Evolutionary conservation across 2,329 filamentous ascomycete genomes (phyloP).

Genomic region (Beauveria scarabaeidicola): DNA sequence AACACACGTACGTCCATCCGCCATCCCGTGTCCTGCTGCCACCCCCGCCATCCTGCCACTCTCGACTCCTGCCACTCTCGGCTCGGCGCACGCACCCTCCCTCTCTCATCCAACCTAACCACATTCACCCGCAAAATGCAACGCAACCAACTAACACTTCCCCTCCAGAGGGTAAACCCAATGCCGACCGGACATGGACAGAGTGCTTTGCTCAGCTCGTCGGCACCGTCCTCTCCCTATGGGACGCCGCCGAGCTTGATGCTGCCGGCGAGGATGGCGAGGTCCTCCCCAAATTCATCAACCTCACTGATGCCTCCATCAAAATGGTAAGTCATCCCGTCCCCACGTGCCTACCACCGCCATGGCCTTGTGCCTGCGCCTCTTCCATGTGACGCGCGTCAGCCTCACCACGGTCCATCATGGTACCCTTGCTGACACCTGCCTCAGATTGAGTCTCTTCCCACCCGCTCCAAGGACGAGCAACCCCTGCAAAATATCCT

Average conservation of each 20-base stretch:
- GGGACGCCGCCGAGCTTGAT: conserved; percentile 91
- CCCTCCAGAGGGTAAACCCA: conserved; percentile 69
- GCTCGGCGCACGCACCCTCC: conserved; percentile 1
- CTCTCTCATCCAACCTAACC: background rate
- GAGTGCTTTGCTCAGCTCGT: conserved; percentile 97
- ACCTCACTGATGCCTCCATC: conserved; percentile 92
- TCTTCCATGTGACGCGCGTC: background rate
- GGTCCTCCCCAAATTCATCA: conserved; percentile 87
- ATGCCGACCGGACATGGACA: conserved; percentile 79
- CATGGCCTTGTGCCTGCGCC: background rate
- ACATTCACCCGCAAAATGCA: background rate
- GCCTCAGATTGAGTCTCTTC: conserved; percentile 72
- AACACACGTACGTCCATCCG: conserved; percentile 65
- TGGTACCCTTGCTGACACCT: background rate
- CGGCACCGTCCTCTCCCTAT: conserved; percentile 87
- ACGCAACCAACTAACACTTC: conserved; percentile 16
- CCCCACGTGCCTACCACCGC: conserved; percentile 1
- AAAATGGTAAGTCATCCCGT: conserved; percentile 66
- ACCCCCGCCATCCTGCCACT: background rate
- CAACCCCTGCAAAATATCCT: conserved; percentile 88
- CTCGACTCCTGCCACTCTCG: too few relatives aligned
- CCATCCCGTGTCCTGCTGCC: background rate
- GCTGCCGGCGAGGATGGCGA: conserved; percentile 76
- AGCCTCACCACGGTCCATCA: background rate
- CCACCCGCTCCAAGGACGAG: conserved; percentile 67